Base-by-base conservation (phyloP, 345 rosid genomes). In the Orychophragmus violaceus region DNA sequence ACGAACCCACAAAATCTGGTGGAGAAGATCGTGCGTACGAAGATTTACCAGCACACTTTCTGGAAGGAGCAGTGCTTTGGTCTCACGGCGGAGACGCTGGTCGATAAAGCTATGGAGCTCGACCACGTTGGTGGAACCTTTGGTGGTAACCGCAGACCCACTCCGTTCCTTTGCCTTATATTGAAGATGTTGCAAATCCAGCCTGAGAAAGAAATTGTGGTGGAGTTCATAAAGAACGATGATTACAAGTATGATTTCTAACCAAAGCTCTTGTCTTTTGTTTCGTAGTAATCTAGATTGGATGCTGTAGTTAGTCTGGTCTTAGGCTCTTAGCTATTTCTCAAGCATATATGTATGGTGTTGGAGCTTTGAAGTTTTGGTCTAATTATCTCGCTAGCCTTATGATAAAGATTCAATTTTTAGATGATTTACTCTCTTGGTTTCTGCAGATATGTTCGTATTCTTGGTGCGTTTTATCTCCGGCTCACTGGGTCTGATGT, bases 21-120 rank as follows among this genome's bases (percentile, higher is more conserved):
- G 51, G 98, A 85, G 85, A 83, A 90, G 77, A 90, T 87, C 8
- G 78, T 86, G 14, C 75, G 90, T 27, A 77, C 94, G 25, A 89
- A 90, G 72, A 93, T 90, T 10, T 85, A 89, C 72, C 90, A 89
- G 70, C 81, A 87, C 76, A 86, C 88, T 4, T 87, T 86, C 59
- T 86, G 97, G 98, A 93, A 93, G 69, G 98, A 87, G 82, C 96
- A 87, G 25, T 92, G 95, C 75, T 92, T 92, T 55, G 96, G 97
- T 5, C 71, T 85, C 19, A 89, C 97, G 16, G 96, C 97, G 22
- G 97, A 87, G 84, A 86, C 98, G 5, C 81, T 90, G 3, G 94
- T 87, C 6, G 97, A 93, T 76, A 92, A 86, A 70, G 96, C 96
- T 42, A 87, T 90, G 97, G 94, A 90, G 78, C 91, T 93, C 50